These are phyloP conservation scores for Zygnema circumcarinatum DNA, from an alignment of 139 green algal species.

Conservation along the genomic window DNA sequence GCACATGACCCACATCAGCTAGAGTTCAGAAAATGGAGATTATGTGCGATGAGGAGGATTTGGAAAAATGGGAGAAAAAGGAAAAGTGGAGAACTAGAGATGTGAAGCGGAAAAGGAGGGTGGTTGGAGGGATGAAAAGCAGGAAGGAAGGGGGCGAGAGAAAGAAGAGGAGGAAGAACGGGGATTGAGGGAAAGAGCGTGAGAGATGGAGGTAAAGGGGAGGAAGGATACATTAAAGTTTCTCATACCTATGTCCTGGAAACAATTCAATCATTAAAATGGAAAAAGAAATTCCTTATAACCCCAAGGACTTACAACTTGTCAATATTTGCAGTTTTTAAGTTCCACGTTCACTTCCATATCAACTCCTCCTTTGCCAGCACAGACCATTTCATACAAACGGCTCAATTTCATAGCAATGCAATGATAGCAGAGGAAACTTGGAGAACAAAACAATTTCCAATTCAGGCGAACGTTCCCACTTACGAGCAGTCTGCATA, in stretches of 20 bases:
- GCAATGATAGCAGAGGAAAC: constrained; percentile 24
- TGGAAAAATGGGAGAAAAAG: not conserved
- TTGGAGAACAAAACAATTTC: constrained; percentile 12
- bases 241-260: not conserved
- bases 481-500: not conserved
- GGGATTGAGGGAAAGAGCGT: not conserved
- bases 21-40: no score
- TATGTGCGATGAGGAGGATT: not conserved
- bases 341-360: constrained; percentile 1
- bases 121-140: not conserved
- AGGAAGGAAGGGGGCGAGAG: not conserved
- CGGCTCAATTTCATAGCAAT: not conserved
- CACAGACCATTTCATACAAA: not conserved
- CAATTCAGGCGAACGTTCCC: not conserved
- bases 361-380: not conserved
- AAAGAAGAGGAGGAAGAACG: not conserved
- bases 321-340: no score
- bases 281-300: not conserved
- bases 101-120: not conserved
- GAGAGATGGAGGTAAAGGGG: not conserved
- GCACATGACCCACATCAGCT: no score
- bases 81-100: constrained; percentile 10
- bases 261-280: not conserved
- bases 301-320: no score
- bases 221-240: constrained; percentile 4